Evolutionary conservation across 345 rosid species (phyloP).

Genomic region (Turritis glabra): DNA sequence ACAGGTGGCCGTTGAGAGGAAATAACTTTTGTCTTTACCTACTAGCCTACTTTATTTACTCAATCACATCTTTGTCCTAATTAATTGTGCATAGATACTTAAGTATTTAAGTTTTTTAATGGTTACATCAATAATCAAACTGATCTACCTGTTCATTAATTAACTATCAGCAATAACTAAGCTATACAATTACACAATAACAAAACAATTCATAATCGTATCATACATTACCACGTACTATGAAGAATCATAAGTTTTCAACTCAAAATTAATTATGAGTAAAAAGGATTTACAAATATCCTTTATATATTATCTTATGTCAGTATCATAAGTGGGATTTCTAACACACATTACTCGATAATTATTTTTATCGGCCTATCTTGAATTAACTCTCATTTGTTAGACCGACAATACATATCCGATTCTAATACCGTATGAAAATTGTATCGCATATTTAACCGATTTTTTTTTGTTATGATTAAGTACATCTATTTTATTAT

Average conservation of each 20-base stretch:
- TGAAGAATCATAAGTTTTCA: background rate
- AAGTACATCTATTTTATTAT: too few species aligned
- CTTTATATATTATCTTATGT: background rate
- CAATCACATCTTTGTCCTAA: background rate
- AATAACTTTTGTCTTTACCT: constrained; percentile 26
- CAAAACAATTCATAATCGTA: background rate
- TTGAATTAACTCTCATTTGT: too few species aligned
- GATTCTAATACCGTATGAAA: too few species aligned
- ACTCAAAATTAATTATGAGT: background rate
- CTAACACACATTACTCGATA: too few species aligned
- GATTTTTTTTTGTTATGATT: too few species aligned
- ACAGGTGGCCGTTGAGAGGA: constrained; percentile 29
- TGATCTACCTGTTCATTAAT: background rate
- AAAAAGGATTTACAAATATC: background rate
- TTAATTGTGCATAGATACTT: background rate
- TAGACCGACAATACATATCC: too few species aligned
- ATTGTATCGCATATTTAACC: too few species aligned
- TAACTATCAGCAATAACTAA: background rate
- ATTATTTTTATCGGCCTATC: too few species aligned
- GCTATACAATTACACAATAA: background rate
- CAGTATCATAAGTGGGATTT: background rate
- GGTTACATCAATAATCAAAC: background rate
- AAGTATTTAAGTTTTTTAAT: background rate
- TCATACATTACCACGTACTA: background rate
- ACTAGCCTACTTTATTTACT: constrained; percentile 29